phyloP scores from a whole-genome alignment of 164 flowering plant genomes.

The Litsea cubeba region DNA sequence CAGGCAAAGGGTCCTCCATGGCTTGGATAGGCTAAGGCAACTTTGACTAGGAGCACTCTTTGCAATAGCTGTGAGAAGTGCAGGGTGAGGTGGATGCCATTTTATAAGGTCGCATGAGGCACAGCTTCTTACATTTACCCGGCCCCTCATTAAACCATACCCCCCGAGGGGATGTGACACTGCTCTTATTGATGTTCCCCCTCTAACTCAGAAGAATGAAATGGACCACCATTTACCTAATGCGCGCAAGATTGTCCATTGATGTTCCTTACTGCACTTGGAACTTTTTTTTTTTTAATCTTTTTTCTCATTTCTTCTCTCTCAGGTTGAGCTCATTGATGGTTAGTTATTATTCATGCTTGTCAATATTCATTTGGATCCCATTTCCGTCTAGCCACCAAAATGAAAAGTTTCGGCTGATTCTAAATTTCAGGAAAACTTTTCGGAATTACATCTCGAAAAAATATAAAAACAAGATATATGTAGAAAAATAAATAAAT shows the following conservation, averaged over 20 bases:
- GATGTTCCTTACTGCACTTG: too few relatives aligned
- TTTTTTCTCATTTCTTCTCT: too few relatives aligned
- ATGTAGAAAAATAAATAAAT: too few relatives aligned
- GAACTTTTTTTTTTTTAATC: too few relatives aligned
- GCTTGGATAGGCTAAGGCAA: not conserved
- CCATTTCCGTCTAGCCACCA: too few relatives aligned
- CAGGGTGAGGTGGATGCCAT: not conserved
- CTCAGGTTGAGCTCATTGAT: too few relatives aligned
- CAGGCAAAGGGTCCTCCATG: not conserved
- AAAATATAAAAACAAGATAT: too few relatives aligned
- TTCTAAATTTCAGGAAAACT: too few relatives aligned
- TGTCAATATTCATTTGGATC: too few relatives aligned
- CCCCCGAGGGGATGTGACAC: not conserved
- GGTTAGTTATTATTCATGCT: too few relatives aligned
- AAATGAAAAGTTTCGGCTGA: too few relatives aligned
- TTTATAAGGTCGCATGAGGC: not conserved
- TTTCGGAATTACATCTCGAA: fast-evolving
- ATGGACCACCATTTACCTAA: not conserved
- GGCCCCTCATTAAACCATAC: not conserved
- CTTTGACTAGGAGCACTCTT: not conserved
- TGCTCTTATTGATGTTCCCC: not conserved
- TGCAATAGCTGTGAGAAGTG: not conserved
- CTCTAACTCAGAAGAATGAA: not conserved
- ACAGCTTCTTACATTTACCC: not conserved
- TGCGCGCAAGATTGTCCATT: not conserved